Conservation (phyloP, 805 yeast genomes). For the Millerozyma acaciae region DNA sequence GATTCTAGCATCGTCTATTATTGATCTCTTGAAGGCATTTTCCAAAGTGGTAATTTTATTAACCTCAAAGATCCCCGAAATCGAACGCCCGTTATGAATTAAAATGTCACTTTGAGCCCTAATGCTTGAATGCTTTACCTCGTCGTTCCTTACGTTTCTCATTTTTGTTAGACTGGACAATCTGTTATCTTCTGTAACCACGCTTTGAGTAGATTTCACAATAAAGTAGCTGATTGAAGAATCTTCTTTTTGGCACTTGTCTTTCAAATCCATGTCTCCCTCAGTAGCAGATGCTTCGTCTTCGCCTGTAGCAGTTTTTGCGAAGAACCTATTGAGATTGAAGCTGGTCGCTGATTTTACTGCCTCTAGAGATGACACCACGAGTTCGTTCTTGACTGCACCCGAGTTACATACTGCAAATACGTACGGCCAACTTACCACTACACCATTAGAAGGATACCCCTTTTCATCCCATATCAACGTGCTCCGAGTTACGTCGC, state of each 20-base stretch:
- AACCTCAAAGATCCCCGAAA: conserved; percentile 6
- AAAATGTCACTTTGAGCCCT: conserved; percentile 1
- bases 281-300: neutral
- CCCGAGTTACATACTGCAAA: conserved; percentile 23
- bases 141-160: conserved; percentile 1
- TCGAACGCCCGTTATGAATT: conserved; percentile 1
- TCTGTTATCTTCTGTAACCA: conserved; percentile 4
- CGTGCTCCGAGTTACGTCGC: conserved; percentile 42
- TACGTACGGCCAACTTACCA: conserved; percentile 34
- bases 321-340: neutral
- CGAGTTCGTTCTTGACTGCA: neutral
- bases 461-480: conserved; percentile 34
- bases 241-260: too few species aligned
- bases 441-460: conserved; percentile 32
- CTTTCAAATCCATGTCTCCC: neutral
- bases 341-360: neutral
- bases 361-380: neutral
- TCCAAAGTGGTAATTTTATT: conserved; percentile 1
- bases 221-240: neutral
- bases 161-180: conserved; percentile 1
- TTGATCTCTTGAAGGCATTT: too few species aligned
- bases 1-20: too few species aligned
- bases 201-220: neutral
- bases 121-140: neutral
- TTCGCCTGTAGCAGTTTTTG: neutral